These are phyloP conservation scores for Arctium minus DNA, from an alignment of 129 eudicot species.

Conservation along the genomic window DNA sequence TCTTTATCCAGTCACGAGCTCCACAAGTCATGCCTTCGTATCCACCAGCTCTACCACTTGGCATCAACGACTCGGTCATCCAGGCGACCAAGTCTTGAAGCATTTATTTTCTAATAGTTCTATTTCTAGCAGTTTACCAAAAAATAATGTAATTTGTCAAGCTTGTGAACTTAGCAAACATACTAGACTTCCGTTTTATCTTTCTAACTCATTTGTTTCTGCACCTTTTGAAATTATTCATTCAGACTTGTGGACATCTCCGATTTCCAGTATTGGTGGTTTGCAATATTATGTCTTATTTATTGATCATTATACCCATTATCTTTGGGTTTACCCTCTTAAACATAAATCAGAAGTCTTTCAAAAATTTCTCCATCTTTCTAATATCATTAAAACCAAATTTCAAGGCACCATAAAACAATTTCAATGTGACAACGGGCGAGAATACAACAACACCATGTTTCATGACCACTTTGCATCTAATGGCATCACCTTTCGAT, in stretches of 20 bases:
- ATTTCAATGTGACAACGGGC: not conserved
- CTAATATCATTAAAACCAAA: not conserved
- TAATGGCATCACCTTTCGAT: not conserved
- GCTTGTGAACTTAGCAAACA: not conserved
- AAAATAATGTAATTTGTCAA: too few species aligned
- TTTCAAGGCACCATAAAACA: not conserved
- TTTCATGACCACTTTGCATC: not conserved
- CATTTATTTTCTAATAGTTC: not conserved
- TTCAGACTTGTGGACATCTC: conserved; percentile 17
- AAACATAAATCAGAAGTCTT: not conserved
- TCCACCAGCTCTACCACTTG: not conserved
- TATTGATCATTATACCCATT: not conserved
- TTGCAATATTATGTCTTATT: conserved; percentile 5
- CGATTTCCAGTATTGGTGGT: not conserved
- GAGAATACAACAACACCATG: not conserved
- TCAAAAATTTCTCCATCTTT: not conserved
- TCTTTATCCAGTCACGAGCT: not conserved
- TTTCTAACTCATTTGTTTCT: not conserved
- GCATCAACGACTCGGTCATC: not conserved
- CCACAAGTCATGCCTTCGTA: not conserved
- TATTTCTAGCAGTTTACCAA: not conserved
- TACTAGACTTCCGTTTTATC: not conserved
- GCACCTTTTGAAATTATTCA: conserved; percentile 21
- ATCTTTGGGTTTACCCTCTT: not conserved
- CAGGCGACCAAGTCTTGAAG: not conserved